Evolutionary conservation across 371 early-diverging fungal species (phyloP).

Genomic region (Chytridium lagenaria): DNA sequence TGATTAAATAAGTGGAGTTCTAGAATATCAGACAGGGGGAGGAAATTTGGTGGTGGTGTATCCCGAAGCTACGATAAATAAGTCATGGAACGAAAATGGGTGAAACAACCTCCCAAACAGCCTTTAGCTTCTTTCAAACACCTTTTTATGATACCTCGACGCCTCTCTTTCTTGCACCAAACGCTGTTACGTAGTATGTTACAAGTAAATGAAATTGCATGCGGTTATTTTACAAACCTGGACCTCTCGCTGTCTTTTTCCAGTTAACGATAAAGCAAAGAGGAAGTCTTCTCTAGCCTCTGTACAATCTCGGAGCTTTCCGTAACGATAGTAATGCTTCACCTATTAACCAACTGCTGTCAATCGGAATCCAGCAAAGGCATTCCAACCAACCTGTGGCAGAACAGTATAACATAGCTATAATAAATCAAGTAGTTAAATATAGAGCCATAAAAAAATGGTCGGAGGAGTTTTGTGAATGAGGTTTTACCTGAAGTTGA

Average conservation of each 20-base stretch:
- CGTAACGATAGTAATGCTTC: slow-evolving; percentile 53
- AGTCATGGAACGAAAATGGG: too few species aligned
- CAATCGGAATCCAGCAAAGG: too few species aligned
- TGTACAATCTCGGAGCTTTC: slow-evolving; percentile 46
- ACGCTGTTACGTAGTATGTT: not conserved
- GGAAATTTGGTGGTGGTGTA: slow-evolving; percentile 5
- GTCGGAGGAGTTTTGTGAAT: too few species aligned
- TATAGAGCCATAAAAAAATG: too few species aligned
- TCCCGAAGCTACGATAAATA: not conserved
- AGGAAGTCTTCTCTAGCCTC: slow-evolving; percentile 42
- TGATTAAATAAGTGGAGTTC: not conserved
- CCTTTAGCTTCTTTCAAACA: slow-evolving; percentile 2
- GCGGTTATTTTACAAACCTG: not conserved
- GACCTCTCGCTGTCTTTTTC: slow-evolving; percentile 38
- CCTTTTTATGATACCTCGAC: not conserved
- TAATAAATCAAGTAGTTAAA: too few species aligned
- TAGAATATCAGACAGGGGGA: not conserved
- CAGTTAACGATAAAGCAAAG: slow-evolving; percentile 48
- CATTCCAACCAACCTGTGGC: slow-evolving; percentile 16
- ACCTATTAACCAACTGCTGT: slow-evolving; percentile 50
- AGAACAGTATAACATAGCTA: slow-evolving; percentile 38
- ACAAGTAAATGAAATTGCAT: not conserved
- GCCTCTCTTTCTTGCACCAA: not conserved
- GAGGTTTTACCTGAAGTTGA: slow-evolving; percentile 30
- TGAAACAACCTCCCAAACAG: slow-evolving; percentile 17